Conservation (phyloP, 495 filamentous ascomycete genomes). For the Daldinia bambusicola region DNA sequence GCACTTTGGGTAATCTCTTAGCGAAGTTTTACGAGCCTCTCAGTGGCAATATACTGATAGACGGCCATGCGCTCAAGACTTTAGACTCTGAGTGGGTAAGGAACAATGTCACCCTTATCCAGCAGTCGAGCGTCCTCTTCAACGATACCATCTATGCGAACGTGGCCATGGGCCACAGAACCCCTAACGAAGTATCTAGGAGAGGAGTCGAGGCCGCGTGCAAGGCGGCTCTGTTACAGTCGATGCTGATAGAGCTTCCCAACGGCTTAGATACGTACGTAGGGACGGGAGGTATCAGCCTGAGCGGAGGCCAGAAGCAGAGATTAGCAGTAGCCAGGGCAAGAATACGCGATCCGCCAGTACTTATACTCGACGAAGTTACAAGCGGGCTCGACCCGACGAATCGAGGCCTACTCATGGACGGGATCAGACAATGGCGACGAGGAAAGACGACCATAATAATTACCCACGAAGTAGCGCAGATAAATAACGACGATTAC, state of each 20-base stretch:
- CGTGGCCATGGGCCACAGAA: constrained; percentile 75
- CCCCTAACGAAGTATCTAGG: constrained; percentile 59
- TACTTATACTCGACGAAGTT: constrained; percentile 90
- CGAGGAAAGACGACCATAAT: constrained; percentile 86
- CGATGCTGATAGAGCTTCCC: constrained; percentile 76
- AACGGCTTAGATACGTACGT: constrained; percentile 78
- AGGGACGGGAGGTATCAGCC: constrained; percentile 71
- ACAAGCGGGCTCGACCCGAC: constrained; percentile 82
- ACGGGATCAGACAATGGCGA: constrained; percentile 76
- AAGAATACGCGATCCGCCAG: constrained; percentile 78
- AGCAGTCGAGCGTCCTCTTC: constrained; percentile 86
- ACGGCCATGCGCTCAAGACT: constrained; percentile 68
- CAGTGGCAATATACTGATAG: constrained; percentile 74
- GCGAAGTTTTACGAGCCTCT: constrained; percentile 77
- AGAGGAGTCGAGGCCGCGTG: constrained; percentile 68
- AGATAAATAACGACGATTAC: constrained; percentile 79
- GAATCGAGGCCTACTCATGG: constrained; percentile 74
- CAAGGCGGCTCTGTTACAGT: constrained; percentile 74
- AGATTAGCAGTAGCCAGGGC: constrained; percentile 79
- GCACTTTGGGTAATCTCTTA: constrained; percentile 84
- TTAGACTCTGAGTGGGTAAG: constrained; percentile 80
- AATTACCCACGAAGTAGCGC: constrained; percentile 89
- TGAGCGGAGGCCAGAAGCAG: constrained; percentile 90
- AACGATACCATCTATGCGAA: constrained; percentile 83
- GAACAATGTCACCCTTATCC: constrained; percentile 80